A percentile compares a stretch with the other conserved stretches of the same genome.
Conservation (phyloP, 306 rosid genomes). For the Hippophae rhamnoides region DNA sequence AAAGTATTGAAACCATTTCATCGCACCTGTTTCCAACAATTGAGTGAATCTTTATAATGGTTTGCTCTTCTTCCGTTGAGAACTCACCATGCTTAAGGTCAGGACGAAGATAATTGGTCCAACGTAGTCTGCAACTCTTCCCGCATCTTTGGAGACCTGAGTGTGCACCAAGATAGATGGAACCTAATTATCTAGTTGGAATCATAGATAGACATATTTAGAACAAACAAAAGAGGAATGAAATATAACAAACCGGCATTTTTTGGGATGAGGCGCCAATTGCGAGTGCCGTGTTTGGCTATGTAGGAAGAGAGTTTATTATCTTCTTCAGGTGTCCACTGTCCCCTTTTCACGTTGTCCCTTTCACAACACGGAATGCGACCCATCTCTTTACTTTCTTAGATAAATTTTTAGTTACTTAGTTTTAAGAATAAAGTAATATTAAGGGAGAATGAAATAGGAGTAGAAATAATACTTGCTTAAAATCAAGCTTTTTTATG, state of each 20-base stretch:
- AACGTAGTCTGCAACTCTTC: slow-evolving; percentile 79
- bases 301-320: slow-evolving; percentile 78
- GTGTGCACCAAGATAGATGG: neutral
- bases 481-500: neutral
- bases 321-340: slow-evolving; percentile 96
- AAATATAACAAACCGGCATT: slow-evolving; percentile 32
- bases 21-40: slow-evolving; percentile 79
- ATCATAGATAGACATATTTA: neutral
- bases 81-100: slow-evolving; percentile 91
- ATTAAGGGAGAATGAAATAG: neutral
- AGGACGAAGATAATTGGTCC: slow-evolving; percentile 88
- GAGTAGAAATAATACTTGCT: neutral
- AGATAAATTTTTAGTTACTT: neutral
- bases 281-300: slow-evolving; percentile 55
- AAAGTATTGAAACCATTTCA: no score
- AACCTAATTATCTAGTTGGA: neutral
- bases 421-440: neutral
- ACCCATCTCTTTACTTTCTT: slow-evolving; percentile 41
- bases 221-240: slow-evolving; percentile 3
- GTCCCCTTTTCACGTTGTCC: slow-evolving; percentile 75
- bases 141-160: slow-evolving; percentile 81
- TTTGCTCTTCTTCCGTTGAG: slow-evolving; percentile 69
- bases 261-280: slow-evolving; percentile 58
- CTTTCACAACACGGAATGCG: slow-evolving; percentile 86
- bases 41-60: slow-evolving; percentile 83